Evolutionary conservation across 371 early-diverging fungal genomes (phyloP).

Genomic region (Mortierella sp.): DNA sequence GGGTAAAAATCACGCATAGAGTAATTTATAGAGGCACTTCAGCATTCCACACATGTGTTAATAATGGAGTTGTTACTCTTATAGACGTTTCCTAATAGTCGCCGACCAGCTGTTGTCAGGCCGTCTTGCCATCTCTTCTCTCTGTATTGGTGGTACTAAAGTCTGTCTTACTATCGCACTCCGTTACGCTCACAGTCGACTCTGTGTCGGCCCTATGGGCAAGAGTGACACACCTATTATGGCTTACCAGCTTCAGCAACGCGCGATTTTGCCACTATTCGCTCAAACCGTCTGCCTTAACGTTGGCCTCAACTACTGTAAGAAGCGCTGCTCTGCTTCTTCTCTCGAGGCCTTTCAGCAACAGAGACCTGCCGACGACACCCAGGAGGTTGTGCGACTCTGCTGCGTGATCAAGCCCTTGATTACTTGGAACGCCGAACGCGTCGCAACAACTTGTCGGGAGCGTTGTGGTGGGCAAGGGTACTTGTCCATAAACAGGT

Average conservation of each 20-base stretch:
- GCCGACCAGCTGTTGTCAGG: slow-evolving; percentile 79
- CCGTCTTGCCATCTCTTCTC: slow-evolving; percentile 73
- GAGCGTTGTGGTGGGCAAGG: slow-evolving; percentile 83
- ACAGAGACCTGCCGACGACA: slow-evolving; percentile 32
- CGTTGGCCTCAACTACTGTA: slow-evolving; percentile 75
- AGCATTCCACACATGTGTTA: not conserved
- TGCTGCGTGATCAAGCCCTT: slow-evolving; percentile 81
- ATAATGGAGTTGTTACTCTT: not conserved
- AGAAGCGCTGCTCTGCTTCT: slow-evolving; percentile 63
- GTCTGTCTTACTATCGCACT: slow-evolving; percentile 63
- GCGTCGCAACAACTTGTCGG: slow-evolving; percentile 68
- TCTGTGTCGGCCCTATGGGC: slow-evolving; percentile 77
- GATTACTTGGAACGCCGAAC: slow-evolving; percentile 75
- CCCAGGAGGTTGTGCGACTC: slow-evolving; percentile 68
- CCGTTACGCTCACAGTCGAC: slow-evolving; percentile 70
- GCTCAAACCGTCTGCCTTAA: slow-evolving; percentile 70
- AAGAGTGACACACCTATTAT: slow-evolving; percentile 78
- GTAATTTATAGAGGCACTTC: not conserved
- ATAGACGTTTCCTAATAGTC: slow-evolving; percentile 72
- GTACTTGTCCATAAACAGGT: slow-evolving; percentile 66
- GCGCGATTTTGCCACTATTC: slow-evolving; percentile 75
- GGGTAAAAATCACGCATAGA: slow-evolving; percentile 40
- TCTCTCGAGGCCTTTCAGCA: slow-evolving; percentile 13
- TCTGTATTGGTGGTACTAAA: slow-evolving; percentile 71
- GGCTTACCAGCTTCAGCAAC: slow-evolving; percentile 78